These are phyloP conservation scores for Suhomyces choctaworum DNA, from an alignment of 1,139 yeast genomes.

Conservation along the genomic window DNA sequence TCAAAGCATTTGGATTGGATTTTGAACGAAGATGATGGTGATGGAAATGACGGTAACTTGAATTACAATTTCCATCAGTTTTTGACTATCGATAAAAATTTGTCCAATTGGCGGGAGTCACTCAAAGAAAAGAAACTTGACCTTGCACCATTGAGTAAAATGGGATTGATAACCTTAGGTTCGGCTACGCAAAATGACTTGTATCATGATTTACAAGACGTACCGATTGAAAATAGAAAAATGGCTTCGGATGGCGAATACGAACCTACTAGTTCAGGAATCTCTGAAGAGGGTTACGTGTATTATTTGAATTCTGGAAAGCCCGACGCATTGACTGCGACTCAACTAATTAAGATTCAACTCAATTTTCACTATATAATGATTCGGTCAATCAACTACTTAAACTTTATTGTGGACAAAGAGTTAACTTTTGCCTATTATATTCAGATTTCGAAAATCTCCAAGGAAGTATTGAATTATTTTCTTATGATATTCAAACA, in stretches of 20 bases:
- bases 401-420: constrained; percentile 48
- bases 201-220: constrained; percentile 31
- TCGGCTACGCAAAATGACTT: constrained; percentile 28
- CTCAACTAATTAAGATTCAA: constrained; percentile 45
- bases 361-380: constrained; percentile 47
- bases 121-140: constrained; percentile 34
- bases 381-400: constrained; percentile 46
- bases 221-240: constrained; percentile 14
- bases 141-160: constrained; percentile 32
- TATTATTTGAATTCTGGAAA: constrained; percentile 36
- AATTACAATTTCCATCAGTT: constrained; percentile 50
- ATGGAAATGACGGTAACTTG: constrained; percentile 52
- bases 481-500: constrained; percentile 42
- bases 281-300: constrained; percentile 31
- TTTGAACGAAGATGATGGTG: constrained; percentile 50
- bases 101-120: constrained; percentile 45
- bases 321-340: constrained; percentile 44
- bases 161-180: constrained; percentile 39
- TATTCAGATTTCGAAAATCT: constrained; percentile 36
- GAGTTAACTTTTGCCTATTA: constrained; percentile 43
- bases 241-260: constrained; percentile 4
- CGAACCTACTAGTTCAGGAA: constrained; percentile 18
- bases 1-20: constrained; percentile 46
- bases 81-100: constrained; percentile 44
- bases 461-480: constrained; percentile 42